Base-by-base conservation (phyloP, 768 basidiomycete species). In the Kwoniella heveanensis region DNA sequence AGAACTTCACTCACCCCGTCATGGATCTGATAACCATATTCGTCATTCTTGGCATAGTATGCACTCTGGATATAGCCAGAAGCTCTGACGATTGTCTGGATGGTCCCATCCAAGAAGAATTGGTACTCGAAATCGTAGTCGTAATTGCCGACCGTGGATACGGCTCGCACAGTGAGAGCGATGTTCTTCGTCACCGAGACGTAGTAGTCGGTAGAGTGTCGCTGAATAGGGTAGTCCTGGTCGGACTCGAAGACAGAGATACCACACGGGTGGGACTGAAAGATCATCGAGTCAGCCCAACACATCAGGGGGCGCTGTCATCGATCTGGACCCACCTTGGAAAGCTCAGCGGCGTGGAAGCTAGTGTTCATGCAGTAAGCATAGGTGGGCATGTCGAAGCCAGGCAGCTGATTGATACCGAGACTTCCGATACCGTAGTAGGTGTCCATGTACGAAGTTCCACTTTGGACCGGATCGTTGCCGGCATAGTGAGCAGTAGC, bases 61-160 rank as follows among this genome's bases (percentile, higher is more conserved):
- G 82, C 86, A 9, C 84, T 85, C 48, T 88, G 87, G 60, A 88
- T 81, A 71, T 88, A 88, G 1, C 87, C 87, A 3, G 86, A 87
- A 0, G 87, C 87, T 9, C 87, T 87, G n/a, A 71, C 59, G 1
- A 85, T 81, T 22, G 87, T 86, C 79, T 88, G 87, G 19, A 88
- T 83, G 2, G 85, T 86, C 4, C 87, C 87, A 65, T 88, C 87
- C 19, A 87, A 70, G 57, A 85, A 84, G 81, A 87, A 88, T 5
- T 83, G 83, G 69, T 88, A 88, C 65, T 87, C 87, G 70, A 87
- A 88, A 83, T 48, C 15, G 29, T 62, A 49, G 22, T 62, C 46
- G 29, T 85, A 67, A 21, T 59, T 5, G 84, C 86, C 49, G 6
- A 71, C 54, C 17, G 64, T 63, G 6, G 56, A 60, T 30, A 68